Base-by-base conservation (phyloP, 257 asterid species). In the Gentiana macrophylla region DNA sequence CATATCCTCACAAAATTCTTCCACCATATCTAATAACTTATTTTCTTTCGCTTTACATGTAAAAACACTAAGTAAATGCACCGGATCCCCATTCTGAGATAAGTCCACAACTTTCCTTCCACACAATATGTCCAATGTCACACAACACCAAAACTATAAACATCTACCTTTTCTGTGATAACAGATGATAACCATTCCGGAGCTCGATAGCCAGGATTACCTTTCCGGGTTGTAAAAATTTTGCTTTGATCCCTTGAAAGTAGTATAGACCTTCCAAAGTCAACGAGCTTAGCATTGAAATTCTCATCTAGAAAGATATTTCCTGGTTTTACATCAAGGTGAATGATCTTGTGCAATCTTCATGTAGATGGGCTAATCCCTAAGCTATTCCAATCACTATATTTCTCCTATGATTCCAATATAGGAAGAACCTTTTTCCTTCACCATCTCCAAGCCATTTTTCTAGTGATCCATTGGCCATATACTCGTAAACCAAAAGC, bases 121-220 rank as follows among this genome's bases (percentile, higher is more conserved):
- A 41, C 66, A 60, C 63, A 64, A 32, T 33, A 65, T 50, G 52
- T 70, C 75, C 45, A 70, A 35, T 13, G 65, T 12, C 35, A 70
- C 71, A 13, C 44, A 38, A 70, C 53, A 32, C 75, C 75, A 49
- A 64, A 70, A 51, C 72, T 69, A 6, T 69, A 69, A 15, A 63
- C 65, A 15, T 69, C 70, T 47, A 69, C 74, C 53, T 69, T 69
- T 34, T 62, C 74, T 37, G 74, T 69, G 57, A 69, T 69, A 0
- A 43, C 38, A 33, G 59, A 37, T 24, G 63, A 55, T 33, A 68
- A 56, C 73, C 73, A 68, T 32, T 69, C 66, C 15, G 74, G 70
- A 47, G 74, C 68, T 48, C 57, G 46, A 55, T 69, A 69, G n/a
- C 74, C 74, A 4, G 69, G 74, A 62, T 69, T 69, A 11, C 74